Evolutionary conservation across 2,329 filamentous ascomycete genomes (phyloP).

Genomic region (Alternaria rosae): DNA sequence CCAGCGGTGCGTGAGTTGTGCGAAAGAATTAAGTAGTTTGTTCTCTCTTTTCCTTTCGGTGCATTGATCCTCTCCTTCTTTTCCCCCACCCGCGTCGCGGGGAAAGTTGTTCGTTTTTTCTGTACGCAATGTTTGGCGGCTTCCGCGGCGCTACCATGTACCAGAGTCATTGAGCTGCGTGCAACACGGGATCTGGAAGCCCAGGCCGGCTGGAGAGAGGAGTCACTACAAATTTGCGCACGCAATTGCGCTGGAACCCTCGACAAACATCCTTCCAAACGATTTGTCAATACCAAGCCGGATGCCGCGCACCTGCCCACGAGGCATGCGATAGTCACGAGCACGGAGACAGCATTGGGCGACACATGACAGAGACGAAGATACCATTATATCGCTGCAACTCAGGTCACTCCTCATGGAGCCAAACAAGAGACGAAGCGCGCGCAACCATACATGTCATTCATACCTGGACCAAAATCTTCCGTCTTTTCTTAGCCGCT

Average conservation of each 20-base stretch:
- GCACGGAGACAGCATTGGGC: slow-evolving; percentile 1
- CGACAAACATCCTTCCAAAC: not conserved
- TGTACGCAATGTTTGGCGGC: not conserved
- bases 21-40: slow-evolving; percentile 37
- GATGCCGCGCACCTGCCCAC: slow-evolving; percentile 1
- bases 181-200: not conserved
- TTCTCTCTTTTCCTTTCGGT: slow-evolving; percentile 7
- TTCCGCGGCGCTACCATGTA: not conserved
- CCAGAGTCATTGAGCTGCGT: not conserved
- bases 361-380: slow-evolving; percentile 6
- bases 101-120: not conserved
- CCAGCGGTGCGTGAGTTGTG: slow-evolving; percentile 22
- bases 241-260: slow-evolving; percentile 7
- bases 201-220: not conserved
- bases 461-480: slow-evolving; percentile 4
- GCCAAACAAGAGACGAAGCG: slow-evolving; percentile 9
- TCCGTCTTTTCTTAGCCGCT: slow-evolving; percentile 12
- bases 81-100: not conserved
- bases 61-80: slow-evolving; percentile 12
- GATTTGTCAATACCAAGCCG: not conserved
- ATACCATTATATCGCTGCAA: slow-evolving; percentile 11
- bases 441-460: slow-evolving; percentile 4
- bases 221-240: not conserved
- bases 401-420: slow-evolving; percentile 6
- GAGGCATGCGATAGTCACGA: slow-evolving; percentile 15